Percentiles rank a stretch among this genome's conserved stretches.
These are phyloP conservation scores for Monosporozyma aerobia DNA, from an alignment of 805 yeast genomes.

Conservation along the genomic window DNA sequence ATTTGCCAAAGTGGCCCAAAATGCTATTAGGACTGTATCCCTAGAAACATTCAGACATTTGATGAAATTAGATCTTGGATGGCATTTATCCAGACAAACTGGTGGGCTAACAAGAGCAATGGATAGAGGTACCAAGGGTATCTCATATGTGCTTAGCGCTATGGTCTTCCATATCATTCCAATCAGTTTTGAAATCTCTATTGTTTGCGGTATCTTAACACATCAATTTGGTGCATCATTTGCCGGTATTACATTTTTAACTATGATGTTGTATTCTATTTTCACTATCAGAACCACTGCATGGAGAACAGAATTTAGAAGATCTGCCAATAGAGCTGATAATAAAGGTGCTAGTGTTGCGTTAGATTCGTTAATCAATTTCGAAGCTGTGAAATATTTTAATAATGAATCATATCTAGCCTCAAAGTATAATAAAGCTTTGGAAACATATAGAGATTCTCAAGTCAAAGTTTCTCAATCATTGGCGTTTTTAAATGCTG, in stretches of 20 bases:
- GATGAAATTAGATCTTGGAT: constrained; percentile 73
- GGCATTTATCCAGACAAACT: constrained; percentile 86
- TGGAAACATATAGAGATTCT: constrained; percentile 58
- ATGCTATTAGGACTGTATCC: constrained; percentile 86
- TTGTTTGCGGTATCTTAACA: constrained; percentile 88
- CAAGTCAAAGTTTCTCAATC: constrained; percentile 79
- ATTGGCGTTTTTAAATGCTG: constrained; percentile 66
- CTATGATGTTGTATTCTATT: constrained; percentile 81
- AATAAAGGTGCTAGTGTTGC: constrained; percentile 94
- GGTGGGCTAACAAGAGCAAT: constrained; percentile 95
- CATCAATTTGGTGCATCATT: constrained; percentile 84
- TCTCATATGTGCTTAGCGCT: constrained; percentile 82
- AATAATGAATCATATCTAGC: constrained; percentile 82
- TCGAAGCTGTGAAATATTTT: constrained; percentile 89
- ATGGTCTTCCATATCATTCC: constrained; percentile 98
- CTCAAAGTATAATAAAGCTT: constrained; percentile 65
- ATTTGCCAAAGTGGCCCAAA: constrained; percentile 91
- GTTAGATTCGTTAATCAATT: constrained; percentile 84
- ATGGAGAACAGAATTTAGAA: constrained; percentile 89
- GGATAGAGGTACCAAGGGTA: constrained; percentile 96
- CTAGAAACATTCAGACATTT: constrained; percentile 77
- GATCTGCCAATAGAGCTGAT: constrained; percentile 86
- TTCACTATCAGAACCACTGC: constrained; percentile 91
- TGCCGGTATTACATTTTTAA: constrained; percentile 78
- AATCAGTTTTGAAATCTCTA: constrained; percentile 79